Evolutionary conservation across 495 filamentous ascomycete genomes (phyloP).

Genomic region (Tuber calosporum): DNA sequence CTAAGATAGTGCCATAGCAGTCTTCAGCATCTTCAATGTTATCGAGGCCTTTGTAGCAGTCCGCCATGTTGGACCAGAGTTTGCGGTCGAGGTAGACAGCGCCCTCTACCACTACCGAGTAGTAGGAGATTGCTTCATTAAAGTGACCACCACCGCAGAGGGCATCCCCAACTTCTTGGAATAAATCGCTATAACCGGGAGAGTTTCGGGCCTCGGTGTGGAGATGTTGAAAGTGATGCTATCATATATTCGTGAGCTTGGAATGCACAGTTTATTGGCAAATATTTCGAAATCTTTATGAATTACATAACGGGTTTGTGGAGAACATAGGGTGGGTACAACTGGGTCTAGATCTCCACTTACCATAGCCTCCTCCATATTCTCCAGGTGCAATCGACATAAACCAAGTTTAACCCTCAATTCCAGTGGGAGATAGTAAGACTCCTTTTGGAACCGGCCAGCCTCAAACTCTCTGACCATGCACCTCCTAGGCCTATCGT

Average conservation of each 20-base stretch:
- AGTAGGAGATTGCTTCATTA: conserved; percentile 65
- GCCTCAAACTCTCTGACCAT: conserved; percentile 51
- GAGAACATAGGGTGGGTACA: conserved; percentile 2
- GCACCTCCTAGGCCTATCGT: conserved; percentile 59
- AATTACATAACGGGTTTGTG: background rate
- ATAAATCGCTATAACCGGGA: conserved; percentile 64
- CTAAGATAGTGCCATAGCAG: conserved; percentile 63
- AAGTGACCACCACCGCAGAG: conserved; percentile 54
- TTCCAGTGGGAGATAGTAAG: conserved; percentile 78
- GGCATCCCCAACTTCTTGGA: conserved; percentile 62
- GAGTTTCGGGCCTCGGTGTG: conserved; percentile 42
- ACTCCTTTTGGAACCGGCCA: conserved; percentile 49
- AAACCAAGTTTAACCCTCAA: conserved; percentile 78
- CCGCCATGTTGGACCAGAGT: conserved; percentile 63
- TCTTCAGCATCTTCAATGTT: conserved; percentile 62
- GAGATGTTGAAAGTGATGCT: conserved; percentile 48
- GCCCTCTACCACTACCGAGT: conserved; percentile 56
- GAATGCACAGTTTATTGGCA: conserved; percentile 4
- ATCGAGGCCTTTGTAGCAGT: conserved; percentile 60
- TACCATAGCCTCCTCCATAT: conserved; percentile 71
- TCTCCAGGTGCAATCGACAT: conserved; percentile 62
- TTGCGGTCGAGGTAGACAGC: conserved; percentile 55
- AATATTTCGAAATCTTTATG: background rate
- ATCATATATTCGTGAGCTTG: background rate
- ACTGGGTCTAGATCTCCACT: conserved; percentile 38